Percentiles rank a stretch among this genome's conserved stretches.
Conservation (phyloP, 495 filamentous ascomycete species). For the Aspergillus mulundensis region DNA sequence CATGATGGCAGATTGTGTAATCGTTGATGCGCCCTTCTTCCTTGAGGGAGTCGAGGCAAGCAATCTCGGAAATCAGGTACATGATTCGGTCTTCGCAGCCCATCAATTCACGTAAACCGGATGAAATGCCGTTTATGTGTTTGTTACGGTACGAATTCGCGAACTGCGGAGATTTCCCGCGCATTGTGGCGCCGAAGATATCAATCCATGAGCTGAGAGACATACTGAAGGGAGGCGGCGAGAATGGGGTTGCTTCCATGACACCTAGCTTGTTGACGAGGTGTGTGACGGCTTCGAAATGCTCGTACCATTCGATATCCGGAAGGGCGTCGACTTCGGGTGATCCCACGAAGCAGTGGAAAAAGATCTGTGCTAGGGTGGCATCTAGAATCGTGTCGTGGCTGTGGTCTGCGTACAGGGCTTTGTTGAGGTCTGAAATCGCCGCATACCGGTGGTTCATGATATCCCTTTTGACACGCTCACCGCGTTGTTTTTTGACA, state of each 20-base stretch:
- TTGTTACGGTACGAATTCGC: conserved; percentile 87
- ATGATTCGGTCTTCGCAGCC: conserved; percentile 95
- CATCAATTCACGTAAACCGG: conserved; percentile 89
- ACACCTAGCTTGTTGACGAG: conserved; percentile 81
- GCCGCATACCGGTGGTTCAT: conserved; percentile 85
- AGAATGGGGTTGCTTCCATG: conserved; percentile 31
- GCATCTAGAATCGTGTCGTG: conserved; percentile 85
- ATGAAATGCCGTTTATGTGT: conserved; percentile 63
- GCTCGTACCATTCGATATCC: conserved; percentile 92
- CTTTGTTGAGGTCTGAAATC: conserved; percentile 77
- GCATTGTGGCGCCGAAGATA: conserved; percentile 90
- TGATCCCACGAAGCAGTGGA: conserved; percentile 84
- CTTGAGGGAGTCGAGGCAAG: conserved; percentile 87
- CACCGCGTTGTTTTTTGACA: conserved; percentile 49
- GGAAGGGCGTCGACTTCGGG: conserved; percentile 73
- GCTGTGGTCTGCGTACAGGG: conserved; percentile 66
- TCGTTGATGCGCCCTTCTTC: conserved; percentile 68
- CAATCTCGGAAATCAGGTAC: conserved; percentile 97
- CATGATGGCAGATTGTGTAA: conserved; percentile 73
- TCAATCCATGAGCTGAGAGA: conserved; percentile 92
- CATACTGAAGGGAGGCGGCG: conserved; percentile 70
- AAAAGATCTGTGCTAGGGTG: conserved; percentile 92
- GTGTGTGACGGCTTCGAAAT: conserved; percentile 81
- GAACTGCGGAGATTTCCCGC: conserved; percentile 75
- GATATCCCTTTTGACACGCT: conserved; percentile 82